Conservation (phyloP, 2,329 filamentous ascomycete genomes). For the Nigrospora sphaerica region DNA sequence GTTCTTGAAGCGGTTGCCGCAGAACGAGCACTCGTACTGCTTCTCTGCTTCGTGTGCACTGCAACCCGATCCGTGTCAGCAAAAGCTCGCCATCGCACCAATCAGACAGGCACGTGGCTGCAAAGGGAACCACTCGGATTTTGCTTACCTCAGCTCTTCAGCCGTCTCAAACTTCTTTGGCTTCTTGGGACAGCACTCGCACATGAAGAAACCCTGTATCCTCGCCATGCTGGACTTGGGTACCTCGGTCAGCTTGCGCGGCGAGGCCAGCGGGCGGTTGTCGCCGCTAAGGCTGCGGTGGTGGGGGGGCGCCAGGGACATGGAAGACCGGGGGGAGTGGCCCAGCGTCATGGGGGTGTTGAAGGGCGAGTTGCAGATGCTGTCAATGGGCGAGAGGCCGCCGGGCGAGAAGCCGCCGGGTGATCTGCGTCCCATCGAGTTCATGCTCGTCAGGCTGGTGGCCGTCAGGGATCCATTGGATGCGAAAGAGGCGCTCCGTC, state of each 20-base stretch:
- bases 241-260: conserved; percentile 44
- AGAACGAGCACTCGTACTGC: conserved; percentile 89
- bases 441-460: conserved; percentile 33
- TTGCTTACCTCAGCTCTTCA: conserved; percentile 73
- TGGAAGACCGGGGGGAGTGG: conserved; percentile 40
- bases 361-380: conserved; percentile 41
- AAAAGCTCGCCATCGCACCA: background rate
- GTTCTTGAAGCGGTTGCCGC: conserved; percentile 95
- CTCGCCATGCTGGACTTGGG: conserved; percentile 39
- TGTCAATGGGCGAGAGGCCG: conserved; percentile 26
- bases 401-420: conserved; percentile 42
- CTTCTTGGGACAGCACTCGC: conserved; percentile 95
- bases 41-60: conserved; percentile 86
- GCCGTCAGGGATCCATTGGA: conserved; percentile 37
- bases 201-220: conserved; percentile 55
- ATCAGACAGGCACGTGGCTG: background rate
- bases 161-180: conserved; percentile 87
- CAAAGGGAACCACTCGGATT: background rate
- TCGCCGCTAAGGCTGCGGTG: conserved; percentile 36
- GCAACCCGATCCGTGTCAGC: conserved; percentile 11
- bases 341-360: conserved; percentile 39
- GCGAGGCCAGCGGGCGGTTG: conserved; percentile 33
- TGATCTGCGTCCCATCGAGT: conserved; percentile 38
- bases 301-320: conserved; percentile 31
- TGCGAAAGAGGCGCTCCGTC: conserved; percentile 40